Conservation (phyloP, 106 monocot species). For the Acanthochlamys bracteata region DNA sequence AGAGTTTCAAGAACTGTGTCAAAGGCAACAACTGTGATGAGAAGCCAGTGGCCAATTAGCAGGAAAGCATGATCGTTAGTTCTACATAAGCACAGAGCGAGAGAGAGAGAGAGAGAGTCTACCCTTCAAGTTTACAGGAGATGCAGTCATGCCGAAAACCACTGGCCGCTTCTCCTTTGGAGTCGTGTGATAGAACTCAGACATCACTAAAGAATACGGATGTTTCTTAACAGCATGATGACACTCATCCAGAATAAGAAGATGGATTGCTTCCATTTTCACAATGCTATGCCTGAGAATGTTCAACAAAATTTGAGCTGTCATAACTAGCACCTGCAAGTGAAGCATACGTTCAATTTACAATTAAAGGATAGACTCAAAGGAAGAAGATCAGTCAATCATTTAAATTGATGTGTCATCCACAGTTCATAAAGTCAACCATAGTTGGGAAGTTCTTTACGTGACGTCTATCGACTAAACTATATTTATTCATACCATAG, state of each 20-base stretch:
- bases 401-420: no score
- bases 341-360: conserved; percentile 4
- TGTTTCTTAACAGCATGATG: conserved; percentile 99
- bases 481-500: no score
- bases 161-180: conserved; percentile 86
- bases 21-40: no score
- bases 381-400: no score
- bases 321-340: conserved; percentile 96
- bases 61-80: neutral
- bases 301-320: conserved; percentile 98
- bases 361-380: no score
- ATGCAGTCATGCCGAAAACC: conserved; percentile 99
- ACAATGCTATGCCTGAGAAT: conserved; percentile 98
- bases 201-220: conserved; percentile 99
- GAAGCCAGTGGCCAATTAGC: neutral
- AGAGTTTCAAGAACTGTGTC: no score
- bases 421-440: no score
- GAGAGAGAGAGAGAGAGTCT: neutral
- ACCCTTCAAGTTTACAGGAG: conserved; percentile 98
- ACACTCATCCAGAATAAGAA: conserved; percentile 97
- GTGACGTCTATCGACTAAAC: no score
- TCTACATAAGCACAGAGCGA: no score
- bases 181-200: conserved; percentile 98
- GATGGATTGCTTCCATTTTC: conserved; percentile 93
- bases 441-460: no score